Evolutionary conservation across 768 basidiomycete genomes (phyloP).

Genomic region (Boletus rufocinnamomeus): DNA sequence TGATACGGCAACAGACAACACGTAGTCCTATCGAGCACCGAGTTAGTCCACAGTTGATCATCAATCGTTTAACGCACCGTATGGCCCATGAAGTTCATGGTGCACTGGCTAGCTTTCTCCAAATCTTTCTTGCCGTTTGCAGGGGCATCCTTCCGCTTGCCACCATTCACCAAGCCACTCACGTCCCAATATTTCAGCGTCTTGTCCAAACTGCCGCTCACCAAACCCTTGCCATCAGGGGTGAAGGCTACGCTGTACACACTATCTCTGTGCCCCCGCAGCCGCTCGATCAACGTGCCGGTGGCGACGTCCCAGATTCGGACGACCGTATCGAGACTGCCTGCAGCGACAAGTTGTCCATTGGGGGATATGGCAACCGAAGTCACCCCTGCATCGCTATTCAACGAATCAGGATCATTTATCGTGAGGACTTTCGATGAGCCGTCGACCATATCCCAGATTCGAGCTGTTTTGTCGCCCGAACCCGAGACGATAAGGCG

Average conservation of each 20-base stretch:
- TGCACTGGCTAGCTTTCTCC: conserved; percentile 57
- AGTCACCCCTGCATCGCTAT: conserved; percentile 68
- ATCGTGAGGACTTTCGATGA: conserved; percentile 39
- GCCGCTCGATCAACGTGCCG: conserved; percentile 65
- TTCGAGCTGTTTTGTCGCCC: conserved; percentile 70
- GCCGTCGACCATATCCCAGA: conserved; percentile 60
- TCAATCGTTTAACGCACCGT: conserved; percentile 51
- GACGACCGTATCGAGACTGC: conserved; percentile 73
- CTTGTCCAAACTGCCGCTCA: conserved; percentile 90
- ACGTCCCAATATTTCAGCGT: conserved; percentile 89
- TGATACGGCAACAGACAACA: conserved; percentile 76
- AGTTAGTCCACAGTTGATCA: conserved; percentile 3
- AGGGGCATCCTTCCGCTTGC: conserved; percentile 36
- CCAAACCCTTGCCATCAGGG: conserved; percentile 84
- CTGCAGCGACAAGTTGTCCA: conserved; percentile 64
- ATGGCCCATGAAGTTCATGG: conserved; percentile 88
- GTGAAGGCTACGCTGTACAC: conserved; percentile 93
- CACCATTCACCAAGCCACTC: conserved; percentile 33
- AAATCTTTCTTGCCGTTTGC: conserved; percentile 51
- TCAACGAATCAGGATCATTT: conserved; percentile 52
- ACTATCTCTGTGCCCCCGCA: conserved; percentile 79
- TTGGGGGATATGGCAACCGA: conserved; percentile 79
- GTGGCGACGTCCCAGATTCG: conserved; percentile 78
- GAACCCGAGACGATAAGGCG: conserved; percentile 87
- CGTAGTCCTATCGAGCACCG: conserved; percentile 54